A percentile compares a stretch with the other conserved stretches of the same genome.
Evolutionary conservation across 2,329 filamentous ascomycete genomes (phyloP).

Genomic region (Aureobasidium melanogenum): DNA sequence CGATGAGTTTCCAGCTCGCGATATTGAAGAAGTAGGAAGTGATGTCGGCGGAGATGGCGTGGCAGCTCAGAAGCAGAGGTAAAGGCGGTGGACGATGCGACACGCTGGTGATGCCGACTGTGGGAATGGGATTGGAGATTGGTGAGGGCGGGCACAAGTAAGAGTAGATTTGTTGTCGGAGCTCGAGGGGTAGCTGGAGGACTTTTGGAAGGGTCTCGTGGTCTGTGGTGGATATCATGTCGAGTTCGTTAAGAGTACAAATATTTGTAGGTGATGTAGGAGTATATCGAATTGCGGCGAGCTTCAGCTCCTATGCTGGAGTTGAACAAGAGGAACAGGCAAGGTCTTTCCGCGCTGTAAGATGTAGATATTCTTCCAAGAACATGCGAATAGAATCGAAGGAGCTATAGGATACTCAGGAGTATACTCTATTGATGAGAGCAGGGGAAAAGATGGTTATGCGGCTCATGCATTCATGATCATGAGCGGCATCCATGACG

Average conservation of each 20-base stretch:
- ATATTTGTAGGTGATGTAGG: background rate
- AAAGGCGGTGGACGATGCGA: slow-evolving; percentile 21
- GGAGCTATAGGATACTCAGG: background rate
- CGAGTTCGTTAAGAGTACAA: background rate
- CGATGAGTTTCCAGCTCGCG: slow-evolving; percentile 26
- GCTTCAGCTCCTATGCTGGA: background rate
- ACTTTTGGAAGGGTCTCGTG: background rate
- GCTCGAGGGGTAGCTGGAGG: slow-evolving; percentile 34
- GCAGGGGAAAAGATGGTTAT: background rate
- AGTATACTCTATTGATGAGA: background rate
- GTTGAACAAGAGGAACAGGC: too few species aligned
- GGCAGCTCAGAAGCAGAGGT: slow-evolving; percentile 21
- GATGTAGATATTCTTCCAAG: background rate
- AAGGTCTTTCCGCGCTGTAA: background rate
- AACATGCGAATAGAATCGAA: background rate
- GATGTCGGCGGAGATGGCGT: slow-evolving; percentile 21
- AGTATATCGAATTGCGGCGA: background rate
- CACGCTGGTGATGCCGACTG: slow-evolving; percentile 26
- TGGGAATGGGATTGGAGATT: slow-evolving; percentile 21
- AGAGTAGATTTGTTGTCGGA: slow-evolving; percentile 35
- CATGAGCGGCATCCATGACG: background rate
- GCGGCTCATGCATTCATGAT: background rate
- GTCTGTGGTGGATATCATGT: background rate
- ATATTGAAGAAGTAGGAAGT: slow-evolving; percentile 24
- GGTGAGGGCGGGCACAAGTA: slow-evolving; percentile 24